phyloP scores from a whole-genome alignment of 306 rosid genomes.

The Sicyos baderoa region DNA sequence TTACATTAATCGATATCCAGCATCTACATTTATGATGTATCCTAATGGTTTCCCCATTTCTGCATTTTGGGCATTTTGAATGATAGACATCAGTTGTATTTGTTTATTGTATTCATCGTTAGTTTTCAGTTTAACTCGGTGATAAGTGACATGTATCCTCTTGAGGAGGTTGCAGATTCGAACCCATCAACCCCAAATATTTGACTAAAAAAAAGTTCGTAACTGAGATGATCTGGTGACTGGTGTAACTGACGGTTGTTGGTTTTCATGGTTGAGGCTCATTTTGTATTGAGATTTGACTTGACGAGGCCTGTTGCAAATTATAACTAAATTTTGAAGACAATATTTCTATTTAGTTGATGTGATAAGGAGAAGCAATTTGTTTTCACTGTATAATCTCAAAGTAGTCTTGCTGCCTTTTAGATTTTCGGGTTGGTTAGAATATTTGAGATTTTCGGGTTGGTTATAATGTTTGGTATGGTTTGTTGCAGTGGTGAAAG shows the following conservation, averaged over 20 bases:
- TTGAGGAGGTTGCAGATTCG: constrained; percentile 24
- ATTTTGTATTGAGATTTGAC: background rate
- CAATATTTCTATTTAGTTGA: background rate
- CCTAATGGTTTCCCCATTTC: background rate
- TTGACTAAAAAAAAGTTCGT: no score
- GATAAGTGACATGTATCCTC: background rate
- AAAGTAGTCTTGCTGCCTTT: background rate
- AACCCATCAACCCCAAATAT: no score
- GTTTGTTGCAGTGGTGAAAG: constrained; percentile 68
- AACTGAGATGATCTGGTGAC: background rate
- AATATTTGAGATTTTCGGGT: background rate
- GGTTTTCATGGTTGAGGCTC: background rate
- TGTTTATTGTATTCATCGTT: background rate
- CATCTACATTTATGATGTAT: background rate
- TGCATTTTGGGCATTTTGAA: background rate
- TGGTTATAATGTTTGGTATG: background rate
- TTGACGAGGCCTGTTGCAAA: background rate
- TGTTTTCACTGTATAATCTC: background rate
- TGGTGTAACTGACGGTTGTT: background rate
- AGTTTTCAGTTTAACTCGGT: background rate
- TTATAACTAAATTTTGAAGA: background rate
- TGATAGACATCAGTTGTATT: background rate
- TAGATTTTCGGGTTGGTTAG: background rate
- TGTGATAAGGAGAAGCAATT: background rate
- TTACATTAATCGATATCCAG: background rate